Base-by-base conservation (phyloP, 1,139 yeast genomes). In the Protomyces arabidopsidicola region DNA sequence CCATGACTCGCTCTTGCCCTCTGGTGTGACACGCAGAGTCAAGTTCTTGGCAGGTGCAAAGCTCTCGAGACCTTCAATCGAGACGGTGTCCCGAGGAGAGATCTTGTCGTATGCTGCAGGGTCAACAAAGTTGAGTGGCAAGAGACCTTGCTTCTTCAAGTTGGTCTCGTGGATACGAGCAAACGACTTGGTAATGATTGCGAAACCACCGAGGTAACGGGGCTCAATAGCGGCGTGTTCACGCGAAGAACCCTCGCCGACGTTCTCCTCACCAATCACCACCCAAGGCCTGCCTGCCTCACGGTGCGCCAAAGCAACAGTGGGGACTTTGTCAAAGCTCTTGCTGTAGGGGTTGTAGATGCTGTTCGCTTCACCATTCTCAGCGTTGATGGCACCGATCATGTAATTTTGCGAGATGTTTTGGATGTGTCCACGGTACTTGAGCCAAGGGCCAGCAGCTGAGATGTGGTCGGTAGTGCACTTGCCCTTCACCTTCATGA, bases 361-460 rank as follows among this genome's bases (percentile, higher is more conserved):
- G 75, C 82, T 82, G 88, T 93, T 93, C 71, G 96, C 96, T 83
- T 93, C 90, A 72, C 87, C 90, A 80, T 93, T 93, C 82, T 88
- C 98, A 75, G 91, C 93, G 80, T 93, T 93, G 77, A 85, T 90
- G 72, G 98, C 98, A 82, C 98, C 98, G 83, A 93, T 93, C 97
- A 93, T 90, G 82, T 91, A 90, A 84, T 93, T 93, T 84, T 91
- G 90, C 74, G 98, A 90, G 77, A 93, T 93, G 87, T 93, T 93
- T 82, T 90, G 95, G 82, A 93, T 84, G 83, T 93, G 98, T 82
- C 98, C 98, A 84, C 98, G 90, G 95, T 93, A 93, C 84, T 93
- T 93, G 84, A 93, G 89, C 98, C 98, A 93, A 77, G 98, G 98
- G 81, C 98, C 98, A 77, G 98, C 98, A 95, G 89, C 90, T 75